Conservation (phyloP, 179 eudicot species). For the Carnegiea gigantea region DNA sequence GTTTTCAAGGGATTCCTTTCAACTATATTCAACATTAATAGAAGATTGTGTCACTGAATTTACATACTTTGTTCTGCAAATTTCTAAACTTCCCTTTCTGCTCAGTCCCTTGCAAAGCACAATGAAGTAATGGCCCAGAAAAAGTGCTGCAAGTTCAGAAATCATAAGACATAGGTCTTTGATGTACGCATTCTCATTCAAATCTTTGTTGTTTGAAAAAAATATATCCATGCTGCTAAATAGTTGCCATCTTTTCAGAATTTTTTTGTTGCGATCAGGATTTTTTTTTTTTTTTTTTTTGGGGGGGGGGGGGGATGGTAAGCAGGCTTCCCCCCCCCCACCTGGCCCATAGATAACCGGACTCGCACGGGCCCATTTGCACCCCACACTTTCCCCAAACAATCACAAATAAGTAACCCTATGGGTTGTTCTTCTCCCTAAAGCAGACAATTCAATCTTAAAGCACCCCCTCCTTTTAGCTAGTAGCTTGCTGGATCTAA, state of each 20-base stretch:
- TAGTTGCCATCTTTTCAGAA: background rate
- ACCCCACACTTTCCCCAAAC: too few relatives aligned
- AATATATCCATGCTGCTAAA: background rate
- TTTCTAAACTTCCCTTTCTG: background rate
- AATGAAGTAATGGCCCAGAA: background rate
- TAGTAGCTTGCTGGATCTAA: background rate
- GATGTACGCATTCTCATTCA: background rate
- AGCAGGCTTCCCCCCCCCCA: too few relatives aligned
- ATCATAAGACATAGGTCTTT: background rate
- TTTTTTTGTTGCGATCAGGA: too few relatives aligned
- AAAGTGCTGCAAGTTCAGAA: background rate
- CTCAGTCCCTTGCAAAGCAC: background rate
- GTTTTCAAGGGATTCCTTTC: slow-evolving; percentile 7
- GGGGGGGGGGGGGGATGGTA: too few relatives aligned
- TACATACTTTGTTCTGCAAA: background rate
- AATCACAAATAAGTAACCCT: too few relatives aligned
- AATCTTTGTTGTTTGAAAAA: background rate
- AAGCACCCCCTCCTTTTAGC: background rate
- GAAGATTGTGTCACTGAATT: background rate
- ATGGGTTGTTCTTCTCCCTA: too few relatives aligned
- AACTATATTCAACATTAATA: background rate
- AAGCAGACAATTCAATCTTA: too few relatives aligned
- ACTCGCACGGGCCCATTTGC: too few relatives aligned
- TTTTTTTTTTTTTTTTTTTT: too few relatives aligned
- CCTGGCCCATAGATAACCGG: too few relatives aligned